These are phyloP conservation scores for Penicillium tannophilum DNA, from an alignment of 495 filamentous ascomycete species.

Conservation along the genomic window DNA sequence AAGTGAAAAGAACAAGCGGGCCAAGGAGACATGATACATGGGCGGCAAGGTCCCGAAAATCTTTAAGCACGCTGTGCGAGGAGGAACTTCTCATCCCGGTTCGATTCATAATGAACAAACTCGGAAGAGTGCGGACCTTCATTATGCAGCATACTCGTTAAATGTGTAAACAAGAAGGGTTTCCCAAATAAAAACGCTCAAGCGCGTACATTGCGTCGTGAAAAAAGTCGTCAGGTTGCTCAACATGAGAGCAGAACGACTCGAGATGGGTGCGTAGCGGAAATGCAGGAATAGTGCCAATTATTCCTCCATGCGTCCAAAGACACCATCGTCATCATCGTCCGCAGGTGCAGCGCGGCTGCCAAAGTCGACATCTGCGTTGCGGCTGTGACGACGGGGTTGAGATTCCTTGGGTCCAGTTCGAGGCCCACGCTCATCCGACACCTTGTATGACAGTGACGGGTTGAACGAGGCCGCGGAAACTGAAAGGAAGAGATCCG, in stretches of 20 bases:
- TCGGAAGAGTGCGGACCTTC: conserved; percentile 11
- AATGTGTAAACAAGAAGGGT: conserved; percentile 34
- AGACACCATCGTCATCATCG: conserved; percentile 93
- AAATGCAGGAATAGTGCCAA: conserved; percentile 4
- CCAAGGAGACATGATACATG: conserved; percentile 38
- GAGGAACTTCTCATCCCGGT: conserved; percentile 9
- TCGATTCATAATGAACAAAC: conserved; percentile 1
- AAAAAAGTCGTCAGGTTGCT: conserved; percentile 24
- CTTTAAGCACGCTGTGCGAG: conserved; percentile 20
- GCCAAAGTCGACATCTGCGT: conserved; percentile 81
- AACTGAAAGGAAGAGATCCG: conserved; percentile 41
- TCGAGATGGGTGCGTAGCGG: neutral
- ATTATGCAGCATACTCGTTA: conserved; percentile 26
- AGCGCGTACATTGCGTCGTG: conserved; percentile 47
- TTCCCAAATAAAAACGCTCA: conserved; percentile 40
- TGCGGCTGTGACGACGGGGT: conserved; percentile 52
- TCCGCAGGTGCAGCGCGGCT: conserved; percentile 66
- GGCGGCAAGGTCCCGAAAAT: conserved; percentile 27
- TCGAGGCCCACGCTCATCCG: conserved; percentile 47
- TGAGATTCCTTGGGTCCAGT: conserved; percentile 35
- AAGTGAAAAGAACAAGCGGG: conserved; percentile 25
- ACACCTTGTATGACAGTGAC: conserved; percentile 52
- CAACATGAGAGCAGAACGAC: conserved; percentile 6
- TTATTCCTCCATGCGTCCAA: conserved; percentile 94
- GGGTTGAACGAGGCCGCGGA: conserved; percentile 47